These are phyloP conservation scores for Besnoitia besnoiti DNA, from an alignment of 169 alveolate species.

Conservation along the genomic window DNA sequence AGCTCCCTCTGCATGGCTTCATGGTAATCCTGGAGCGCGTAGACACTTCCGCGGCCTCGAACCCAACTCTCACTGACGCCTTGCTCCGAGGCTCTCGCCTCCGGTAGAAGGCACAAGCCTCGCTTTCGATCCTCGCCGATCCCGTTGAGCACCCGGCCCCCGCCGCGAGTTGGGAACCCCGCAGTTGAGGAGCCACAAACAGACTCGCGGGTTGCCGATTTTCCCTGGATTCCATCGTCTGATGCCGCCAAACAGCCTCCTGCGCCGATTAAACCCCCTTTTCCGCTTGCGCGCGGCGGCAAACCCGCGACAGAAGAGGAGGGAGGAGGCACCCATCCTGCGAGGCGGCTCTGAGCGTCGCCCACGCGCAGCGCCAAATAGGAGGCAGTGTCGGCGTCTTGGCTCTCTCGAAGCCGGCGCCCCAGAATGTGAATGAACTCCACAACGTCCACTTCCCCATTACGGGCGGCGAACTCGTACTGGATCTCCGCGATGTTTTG, in stretches of 20 bases:
- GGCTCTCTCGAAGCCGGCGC: neutral
- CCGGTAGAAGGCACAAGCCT: neutral
- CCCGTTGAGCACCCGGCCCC: neutral
- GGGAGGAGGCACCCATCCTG: no score
- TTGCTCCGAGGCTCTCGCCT: neutral
- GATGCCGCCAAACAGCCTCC: no score
- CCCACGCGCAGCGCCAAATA: no score
- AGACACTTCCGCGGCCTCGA: conserved; percentile 18
- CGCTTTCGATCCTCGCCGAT: no score
- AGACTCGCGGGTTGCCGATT: neutral
- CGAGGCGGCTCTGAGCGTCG: no score
- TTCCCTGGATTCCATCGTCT: no score
- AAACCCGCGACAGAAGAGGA: no score
- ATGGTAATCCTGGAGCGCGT: neutral
- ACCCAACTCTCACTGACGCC: neutral
- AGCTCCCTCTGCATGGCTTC: neutral
- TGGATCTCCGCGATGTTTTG: conserved; percentile 20
- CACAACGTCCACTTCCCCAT: conserved; percentile 2
- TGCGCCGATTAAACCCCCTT: no score
- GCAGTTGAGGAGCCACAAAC: neutral
- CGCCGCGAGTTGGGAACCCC: neutral
- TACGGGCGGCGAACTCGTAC: conserved; percentile 4
- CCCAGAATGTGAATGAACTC: conserved; percentile 17
- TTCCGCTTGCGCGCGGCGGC: no score
- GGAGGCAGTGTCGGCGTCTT: neutral